Evolutionary conservation across 257 asterid genomes (phyloP), one percentile per base, ranked within the genome.

Genomic region (Misopates orontium): DNA sequence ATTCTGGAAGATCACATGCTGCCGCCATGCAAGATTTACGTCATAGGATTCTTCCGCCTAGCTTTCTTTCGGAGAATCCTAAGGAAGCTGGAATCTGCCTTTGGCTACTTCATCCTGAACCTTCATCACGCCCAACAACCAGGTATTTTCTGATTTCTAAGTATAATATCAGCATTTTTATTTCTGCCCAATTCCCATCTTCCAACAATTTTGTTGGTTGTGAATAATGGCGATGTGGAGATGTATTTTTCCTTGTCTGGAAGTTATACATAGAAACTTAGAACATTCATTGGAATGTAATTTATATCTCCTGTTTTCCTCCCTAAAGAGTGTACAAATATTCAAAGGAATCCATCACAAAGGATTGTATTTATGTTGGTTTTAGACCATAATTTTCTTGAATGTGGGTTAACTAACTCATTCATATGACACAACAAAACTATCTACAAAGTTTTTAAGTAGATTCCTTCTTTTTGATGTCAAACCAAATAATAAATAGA

Each of bases 71-170:
- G 23, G 72, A 64, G 56, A 64, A 20, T 71, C 83, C 82, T 0
- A 69, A 71, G 71, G 89, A 85, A 75, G 83, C 87, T 71, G 84
- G 79, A 39, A 73, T 83, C 58, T 83, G 93, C 71, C 60, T 83
- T 60, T 77, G 79, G 89, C 23, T 85, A 53, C 86, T 83, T 25
- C 84, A 81, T 57, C 90, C 87, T 8, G 68, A 71, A 45, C 81
- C 83, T 53, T 75, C 86, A n/a, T 79, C 62, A 28, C 85, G 94
- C 25, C 94, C 94, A 21, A 79, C 84, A 25, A 73, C 81, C 54
- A 77, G 84, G 93, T 85, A 73, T 60, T 48, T 32, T 55, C 44
- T 10, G 22, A 61, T 49, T 61, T 17, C 53, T 41, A 23, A 20
- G 40, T 47, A 15, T 14, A n/a, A 6, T 61, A 28, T 28, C 36